Evolutionary conservation across 2,329 filamentous ascomycete species (phyloP).

Genomic region (Mollisia scopiformis): DNA sequence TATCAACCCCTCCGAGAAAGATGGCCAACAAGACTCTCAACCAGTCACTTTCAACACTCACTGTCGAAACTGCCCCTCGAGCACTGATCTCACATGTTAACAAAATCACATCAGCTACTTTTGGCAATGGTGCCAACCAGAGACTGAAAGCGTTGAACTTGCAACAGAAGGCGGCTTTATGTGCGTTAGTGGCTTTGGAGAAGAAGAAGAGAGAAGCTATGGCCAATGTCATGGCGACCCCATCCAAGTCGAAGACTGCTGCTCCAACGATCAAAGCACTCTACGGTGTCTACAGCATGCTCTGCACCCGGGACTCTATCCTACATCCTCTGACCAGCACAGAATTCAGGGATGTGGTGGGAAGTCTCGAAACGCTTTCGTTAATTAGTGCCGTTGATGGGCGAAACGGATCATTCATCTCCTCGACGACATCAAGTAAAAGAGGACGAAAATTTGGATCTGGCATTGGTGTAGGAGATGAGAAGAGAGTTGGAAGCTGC

Average conservation of each 20-base stretch:
- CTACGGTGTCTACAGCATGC: constrained; percentile 78
- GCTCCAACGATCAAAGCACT: constrained; percentile 84
- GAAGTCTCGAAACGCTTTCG: constrained; percentile 85
- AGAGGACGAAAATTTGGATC: constrained; percentile 59
- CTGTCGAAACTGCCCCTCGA: constrained; percentile 79
- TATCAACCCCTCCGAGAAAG: constrained; percentile 41
- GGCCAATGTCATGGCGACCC: constrained; percentile 50
- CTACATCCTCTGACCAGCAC: constrained; percentile 87
- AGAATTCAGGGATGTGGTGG: constrained; percentile 92
- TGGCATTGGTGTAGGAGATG: constrained; percentile 61
- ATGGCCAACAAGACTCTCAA: constrained; percentile 41
- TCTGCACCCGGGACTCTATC: constrained; percentile 87
- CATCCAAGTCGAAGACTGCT: constrained; percentile 60
- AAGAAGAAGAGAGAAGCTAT: constrained; percentile 65
- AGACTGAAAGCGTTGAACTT: constrained; percentile 87
- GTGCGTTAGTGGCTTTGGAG: constrained; percentile 85
- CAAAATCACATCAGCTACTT: constrained; percentile 85
- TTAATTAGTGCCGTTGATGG: constrained; percentile 73
- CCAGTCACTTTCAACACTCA: constrained; percentile 59
- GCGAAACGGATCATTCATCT: constrained; percentile 68
- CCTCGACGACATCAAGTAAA: constrained; percentile 71
- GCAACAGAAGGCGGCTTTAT: constrained; percentile 94
- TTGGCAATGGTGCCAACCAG: constrained; percentile 86
- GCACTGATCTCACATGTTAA: constrained; percentile 91
- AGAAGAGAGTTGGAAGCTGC: constrained; percentile 77